Percentiles rank a stretch among this genome's conserved stretches.
phyloP scores from a whole-genome alignment of 768 basidiomycete species.

The Mycena indigotica region DNA sequence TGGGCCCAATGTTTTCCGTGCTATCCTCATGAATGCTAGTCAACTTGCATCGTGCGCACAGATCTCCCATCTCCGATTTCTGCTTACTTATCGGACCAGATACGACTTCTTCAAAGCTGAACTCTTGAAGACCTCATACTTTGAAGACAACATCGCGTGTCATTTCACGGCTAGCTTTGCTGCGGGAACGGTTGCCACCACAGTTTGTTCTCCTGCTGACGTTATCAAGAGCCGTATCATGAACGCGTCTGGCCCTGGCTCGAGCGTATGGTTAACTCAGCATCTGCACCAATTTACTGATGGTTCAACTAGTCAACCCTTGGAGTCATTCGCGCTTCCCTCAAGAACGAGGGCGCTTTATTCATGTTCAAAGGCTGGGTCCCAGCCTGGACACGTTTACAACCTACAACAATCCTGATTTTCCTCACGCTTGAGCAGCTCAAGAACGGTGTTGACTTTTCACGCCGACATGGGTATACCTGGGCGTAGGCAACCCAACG shows the following conservation, averaged over 20 bases:
- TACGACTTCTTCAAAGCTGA: conserved; percentile 93
- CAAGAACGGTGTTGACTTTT: conserved; percentile 70
- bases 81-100: conserved; percentile 35
- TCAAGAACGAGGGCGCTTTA: conserved; percentile 76
- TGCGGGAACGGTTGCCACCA: conserved; percentile 88
- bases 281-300: neutral
- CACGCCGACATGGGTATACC: conserved; percentile 45
- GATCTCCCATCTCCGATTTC: neutral
- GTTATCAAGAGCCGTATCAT: conserved; percentile 89
- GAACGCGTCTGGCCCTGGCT: conserved; percentile 85
- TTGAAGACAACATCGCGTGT: conserved; percentile 78
- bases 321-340: conserved; percentile 64
- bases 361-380: conserved; percentile 96
- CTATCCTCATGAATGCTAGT: conserved; percentile 88
- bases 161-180: conserved; percentile 89
- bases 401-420: conserved; percentile 87
- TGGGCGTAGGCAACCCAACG: conserved; percentile 26
- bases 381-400: conserved; percentile 82
- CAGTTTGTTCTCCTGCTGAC: conserved; percentile 87
- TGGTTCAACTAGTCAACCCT: conserved; percentile 59
- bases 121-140: conserved; percentile 67
- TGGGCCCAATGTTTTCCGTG: conserved; percentile 84
- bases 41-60: conserved; percentile 81
- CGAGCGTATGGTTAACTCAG: conserved; percentile 50
- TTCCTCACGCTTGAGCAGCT: conserved; percentile 84